phyloP scores from a whole-genome alignment of 1,284 basidiomycete species.

The Anthracocystis walkeri region DNA sequence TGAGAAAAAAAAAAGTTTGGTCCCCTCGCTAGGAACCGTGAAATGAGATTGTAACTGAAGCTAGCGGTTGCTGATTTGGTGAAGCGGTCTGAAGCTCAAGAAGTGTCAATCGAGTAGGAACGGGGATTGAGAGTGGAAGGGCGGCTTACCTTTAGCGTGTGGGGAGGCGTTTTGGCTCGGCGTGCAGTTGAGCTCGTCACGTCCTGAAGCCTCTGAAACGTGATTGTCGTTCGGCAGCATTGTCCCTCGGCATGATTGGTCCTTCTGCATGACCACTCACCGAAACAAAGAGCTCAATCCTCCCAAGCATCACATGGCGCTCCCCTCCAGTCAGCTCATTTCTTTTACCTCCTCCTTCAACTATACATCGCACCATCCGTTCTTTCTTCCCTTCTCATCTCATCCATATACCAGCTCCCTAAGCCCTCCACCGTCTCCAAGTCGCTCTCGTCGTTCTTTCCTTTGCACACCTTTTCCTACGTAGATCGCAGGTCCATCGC shows the following conservation, averaged over 20 bases:
- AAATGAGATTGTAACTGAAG: background rate
- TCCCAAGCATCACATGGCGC: background rate
- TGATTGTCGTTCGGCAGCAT: background rate
- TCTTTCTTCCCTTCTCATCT: background rate
- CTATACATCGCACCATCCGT: background rate
- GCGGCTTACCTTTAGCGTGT: too few species aligned
- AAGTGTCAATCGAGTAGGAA: too few species aligned
- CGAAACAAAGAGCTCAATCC: background rate
- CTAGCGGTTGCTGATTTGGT: too few species aligned
- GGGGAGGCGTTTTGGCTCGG: background rate
- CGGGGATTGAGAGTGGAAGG: too few species aligned
- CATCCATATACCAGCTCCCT: constrained; percentile 2
- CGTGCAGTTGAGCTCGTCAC: background rate
- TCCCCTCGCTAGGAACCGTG: background rate
- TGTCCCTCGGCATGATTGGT: background rate
- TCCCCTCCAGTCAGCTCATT: background rate
- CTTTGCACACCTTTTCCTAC: constrained; percentile 4
- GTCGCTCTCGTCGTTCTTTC: background rate
- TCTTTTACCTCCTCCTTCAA: background rate
- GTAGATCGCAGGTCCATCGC: constrained; percentile 10
- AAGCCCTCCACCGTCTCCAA: constrained; percentile 7
- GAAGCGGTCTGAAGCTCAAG: too few species aligned
- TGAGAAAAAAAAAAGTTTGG: background rate
- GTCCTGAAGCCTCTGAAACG: background rate
- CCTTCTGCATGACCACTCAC: constrained; percentile 1